Evolutionary conservation across 2,329 filamentous ascomycete species (phyloP).

Genomic region (Fusarium nelsonii): DNA sequence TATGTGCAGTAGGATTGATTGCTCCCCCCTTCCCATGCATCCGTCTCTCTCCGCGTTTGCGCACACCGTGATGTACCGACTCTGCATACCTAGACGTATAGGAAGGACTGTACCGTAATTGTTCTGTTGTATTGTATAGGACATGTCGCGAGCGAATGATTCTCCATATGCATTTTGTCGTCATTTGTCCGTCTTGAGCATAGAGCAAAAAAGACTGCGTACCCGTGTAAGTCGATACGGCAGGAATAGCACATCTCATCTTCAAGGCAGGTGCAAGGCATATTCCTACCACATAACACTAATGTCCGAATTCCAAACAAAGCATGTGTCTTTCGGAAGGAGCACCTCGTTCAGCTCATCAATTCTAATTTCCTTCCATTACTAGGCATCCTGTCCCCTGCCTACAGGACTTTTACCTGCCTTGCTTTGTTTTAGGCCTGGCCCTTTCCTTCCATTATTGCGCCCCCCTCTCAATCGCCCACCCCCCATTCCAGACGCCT

Average conservation of each 20-base stretch:
- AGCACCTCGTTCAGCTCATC: conserved; percentile 30
- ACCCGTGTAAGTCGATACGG: conserved; percentile 9
- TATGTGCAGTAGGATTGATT: conserved; percentile 16
- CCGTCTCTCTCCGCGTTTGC: conserved; percentile 41
- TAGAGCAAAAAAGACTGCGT: conserved; percentile 1
- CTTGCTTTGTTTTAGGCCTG: conserved; percentile 37
- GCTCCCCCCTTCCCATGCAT: conserved; percentile 29
- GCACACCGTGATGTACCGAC: conserved; percentile 36
- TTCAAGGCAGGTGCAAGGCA: conserved; percentile 29
- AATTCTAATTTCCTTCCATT: conserved; percentile 26
- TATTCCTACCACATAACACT: conserved; percentile 11
- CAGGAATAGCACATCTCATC: conserved; percentile 8
- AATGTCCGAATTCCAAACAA: not conserved
- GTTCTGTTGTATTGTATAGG: not conserved
- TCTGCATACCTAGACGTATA: conserved; percentile 26
- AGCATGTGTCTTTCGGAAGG: conserved; percentile 14
- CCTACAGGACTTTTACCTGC: conserved; percentile 28
- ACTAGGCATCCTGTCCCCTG: conserved; percentile 13
- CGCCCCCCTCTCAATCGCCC: conserved; percentile 29
- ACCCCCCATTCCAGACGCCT: conserved; percentile 44
- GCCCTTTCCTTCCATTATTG: conserved; percentile 39
- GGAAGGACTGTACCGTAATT: not conserved
- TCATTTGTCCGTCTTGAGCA: conserved; percentile 22
- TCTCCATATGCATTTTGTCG: conserved; percentile 32
- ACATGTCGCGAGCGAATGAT: conserved; percentile 9